phyloP scores from a whole-genome alignment of 768 basidiomycete species.

The Hygrophoropsis aurantiaca region DNA sequence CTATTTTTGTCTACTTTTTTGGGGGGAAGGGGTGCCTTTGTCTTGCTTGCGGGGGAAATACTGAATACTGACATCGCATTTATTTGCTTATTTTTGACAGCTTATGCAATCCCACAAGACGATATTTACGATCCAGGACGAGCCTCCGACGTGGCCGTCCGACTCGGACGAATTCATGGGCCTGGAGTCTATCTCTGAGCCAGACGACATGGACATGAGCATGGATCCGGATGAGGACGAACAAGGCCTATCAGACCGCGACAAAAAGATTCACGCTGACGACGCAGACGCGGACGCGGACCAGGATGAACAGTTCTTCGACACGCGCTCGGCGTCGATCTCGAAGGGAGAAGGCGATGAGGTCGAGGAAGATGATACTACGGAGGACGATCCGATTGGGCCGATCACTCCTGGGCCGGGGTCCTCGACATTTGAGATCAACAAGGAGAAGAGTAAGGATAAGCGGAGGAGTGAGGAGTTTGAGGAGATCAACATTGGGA shows the following conservation, averaged over 20 bases:
- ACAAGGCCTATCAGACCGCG: constrained; percentile 19
- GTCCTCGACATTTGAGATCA: constrained; percentile 22
- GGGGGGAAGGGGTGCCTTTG: not conserved
- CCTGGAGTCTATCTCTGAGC: constrained; percentile 80
- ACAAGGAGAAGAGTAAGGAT: constrained; percentile 19
- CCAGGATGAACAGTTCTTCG: constrained; percentile 51
- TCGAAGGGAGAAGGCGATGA: constrained; percentile 39
- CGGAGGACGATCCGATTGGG: constrained; percentile 70
- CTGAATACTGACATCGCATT: constrained; percentile 2
- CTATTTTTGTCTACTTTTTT: constrained; percentile 4
- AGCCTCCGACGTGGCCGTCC: constrained; percentile 79
- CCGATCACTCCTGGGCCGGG: constrained; percentile 69
- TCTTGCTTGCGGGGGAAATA: not conserved
- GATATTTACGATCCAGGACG: constrained; percentile 86
- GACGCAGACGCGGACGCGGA: constrained; percentile 31
- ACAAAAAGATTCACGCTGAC: constrained; percentile 22
- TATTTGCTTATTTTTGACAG: constrained; percentile 12
- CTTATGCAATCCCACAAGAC: constrained; percentile 53
- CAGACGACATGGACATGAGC: constrained; percentile 66
- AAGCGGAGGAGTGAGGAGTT: constrained; percentile 29
- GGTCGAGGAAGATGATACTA: constrained; percentile 58
- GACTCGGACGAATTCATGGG: constrained; percentile 75
- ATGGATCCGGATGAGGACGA: constrained; percentile 45
- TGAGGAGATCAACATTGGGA: constrained; percentile 25
- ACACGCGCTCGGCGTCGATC: constrained; percentile 47